Base-by-base conservation (phyloP, 2,329 filamentous ascomycete genomes). In the Chaetothyriales sp. region DNA sequence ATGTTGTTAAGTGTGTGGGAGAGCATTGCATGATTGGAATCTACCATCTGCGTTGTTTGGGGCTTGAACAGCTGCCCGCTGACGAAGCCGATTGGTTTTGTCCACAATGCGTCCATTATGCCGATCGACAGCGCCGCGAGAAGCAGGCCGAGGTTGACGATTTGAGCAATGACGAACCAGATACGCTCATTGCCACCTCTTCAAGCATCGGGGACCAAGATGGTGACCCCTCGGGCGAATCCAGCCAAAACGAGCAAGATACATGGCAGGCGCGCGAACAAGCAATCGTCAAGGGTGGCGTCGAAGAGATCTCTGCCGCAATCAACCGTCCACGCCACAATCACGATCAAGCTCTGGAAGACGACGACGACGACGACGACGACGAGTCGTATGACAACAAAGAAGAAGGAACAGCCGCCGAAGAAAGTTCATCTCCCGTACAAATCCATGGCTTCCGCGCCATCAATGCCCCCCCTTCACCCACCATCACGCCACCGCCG, bases 1-100 rank as follows among this genome's bases (percentile, higher is more conserved):
- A 54, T 25, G 20, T 51, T 18, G n/a, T 54, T 15, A n/a, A 43
- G 18, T 54, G 52, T 22, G 45, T 22, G 10, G 28, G 46, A 3
- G 50, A 49, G 6, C 20, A 33, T 28, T 54, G 52, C 33, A 33
- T 46, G n/a, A 29, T 54, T 47, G 52, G 52, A 40, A 13, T 40
- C 13, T 40, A 40, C 33, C 33, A 40, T 15, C 7, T 40, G 33
- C 33, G 33, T 15, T 40, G 33, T 40, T 5, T 40, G 33, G 33
- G 33, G 33, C 33, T 40, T 40, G 33, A 40, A 40, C 10, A 40
- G 33, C 33, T 40, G 5, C 33, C 33, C 33, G 2, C 33, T 15
- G 33, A 15, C 13, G 10, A 40, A 5, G 13, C 33, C 10, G 33
- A 40, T 15, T 40, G 33, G 33, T 40, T 40, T 40, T 40, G 33